Evolutionary conservation across 345 rosid species (phyloP), one percentile per base, ranked within the genome.

Genomic region (Aquilaria malaccensis): DNA sequence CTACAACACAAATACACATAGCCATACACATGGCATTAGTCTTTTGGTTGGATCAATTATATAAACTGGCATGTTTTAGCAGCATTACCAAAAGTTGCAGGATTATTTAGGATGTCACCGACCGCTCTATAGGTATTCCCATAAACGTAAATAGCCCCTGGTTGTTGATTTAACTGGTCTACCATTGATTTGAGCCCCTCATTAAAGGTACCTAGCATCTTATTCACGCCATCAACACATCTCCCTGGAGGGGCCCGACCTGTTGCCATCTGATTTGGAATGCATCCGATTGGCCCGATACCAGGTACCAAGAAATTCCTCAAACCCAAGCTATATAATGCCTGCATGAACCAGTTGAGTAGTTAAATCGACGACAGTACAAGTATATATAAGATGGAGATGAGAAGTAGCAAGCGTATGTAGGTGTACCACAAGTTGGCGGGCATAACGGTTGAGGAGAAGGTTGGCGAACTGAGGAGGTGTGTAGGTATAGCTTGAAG

Each of bases 211-310:
- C 83, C 84, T 48, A 88, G 73, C 9, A 86, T 81, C 70, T 83
- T 78, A 68, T 95, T 91, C 2, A 85, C 96, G 9, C 62, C 69
- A 47, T 91, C 88, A 9, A 83, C 77, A 56, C 96, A 95, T 57
- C 84, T 73, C 31, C 74, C 96, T 0, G 74, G 73, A 0, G 93
- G 80, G 30, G 76, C 79, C 50, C 30, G 75, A 9, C 83, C 69
- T 0, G 56, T 32, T 33, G 91, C 87, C 74, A 95, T 64, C 62
- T 80, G 87, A 69, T 74, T 83, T 4, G 97, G 99, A 65, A 86
- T 85, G 77, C 99, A 95, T 9, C 97, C 99, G 22, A 95, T 81
- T 9, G 86, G 84, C 56, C 77, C 90, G 14, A 88, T 30, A 13
- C 92, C 93, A 13, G 86, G 82, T n/a, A 88, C 33, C 14, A 78